Evolutionary conservation across 2,329 filamentous ascomycete genomes (phyloP).

Genomic region (Fusarium miscanthi): DNA sequence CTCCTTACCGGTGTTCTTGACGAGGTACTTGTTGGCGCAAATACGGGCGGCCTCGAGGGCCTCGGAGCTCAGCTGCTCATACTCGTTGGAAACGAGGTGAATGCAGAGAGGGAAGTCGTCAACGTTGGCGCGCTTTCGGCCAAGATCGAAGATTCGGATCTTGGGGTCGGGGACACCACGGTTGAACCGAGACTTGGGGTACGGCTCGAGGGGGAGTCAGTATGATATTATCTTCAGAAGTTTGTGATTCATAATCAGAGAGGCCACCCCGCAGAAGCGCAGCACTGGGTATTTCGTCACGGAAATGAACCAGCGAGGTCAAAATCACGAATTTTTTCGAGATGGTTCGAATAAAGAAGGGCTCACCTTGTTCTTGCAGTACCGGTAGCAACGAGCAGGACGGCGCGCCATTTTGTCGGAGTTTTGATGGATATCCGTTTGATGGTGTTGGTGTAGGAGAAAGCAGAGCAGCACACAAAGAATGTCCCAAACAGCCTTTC

Average conservation of each 20-base stretch:
- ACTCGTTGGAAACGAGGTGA: conserved; percentile 99
- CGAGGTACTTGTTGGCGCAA: conserved; percentile 98
- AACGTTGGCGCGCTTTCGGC: conserved; percentile 97
- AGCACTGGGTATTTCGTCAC: conserved; percentile 24
- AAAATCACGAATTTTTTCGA: conserved; percentile 26
- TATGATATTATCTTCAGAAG: not conserved
- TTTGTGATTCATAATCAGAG: conserved; percentile 7
- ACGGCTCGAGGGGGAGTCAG: conserved; percentile 70
- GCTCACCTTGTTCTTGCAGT: conserved; percentile 99
- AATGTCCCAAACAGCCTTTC: not conserved
- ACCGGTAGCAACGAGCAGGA: conserved; percentile 99
- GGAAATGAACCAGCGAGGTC: not conserved
- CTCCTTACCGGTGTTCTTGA: conserved; percentile 79
- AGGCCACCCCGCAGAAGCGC: not conserved
- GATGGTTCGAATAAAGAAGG: conserved; percentile 18
- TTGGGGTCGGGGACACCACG: conserved; percentile 91
- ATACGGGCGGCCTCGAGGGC: conserved; percentile 99
- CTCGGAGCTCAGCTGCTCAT: conserved; percentile 99
- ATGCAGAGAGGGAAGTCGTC: conserved; percentile 99
- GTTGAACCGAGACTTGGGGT: conserved; percentile 99
- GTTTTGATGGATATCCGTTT: conserved; percentile 57
- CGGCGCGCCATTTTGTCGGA: conserved; percentile 97
- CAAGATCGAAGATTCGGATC: conserved; percentile 98
- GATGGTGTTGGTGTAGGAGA: conserved; percentile 50
- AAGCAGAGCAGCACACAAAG: conserved; percentile 27